Base-by-base conservation (phyloP, 1,139 yeast genomes). In the Casaregolazyma suthepensis region DNA sequence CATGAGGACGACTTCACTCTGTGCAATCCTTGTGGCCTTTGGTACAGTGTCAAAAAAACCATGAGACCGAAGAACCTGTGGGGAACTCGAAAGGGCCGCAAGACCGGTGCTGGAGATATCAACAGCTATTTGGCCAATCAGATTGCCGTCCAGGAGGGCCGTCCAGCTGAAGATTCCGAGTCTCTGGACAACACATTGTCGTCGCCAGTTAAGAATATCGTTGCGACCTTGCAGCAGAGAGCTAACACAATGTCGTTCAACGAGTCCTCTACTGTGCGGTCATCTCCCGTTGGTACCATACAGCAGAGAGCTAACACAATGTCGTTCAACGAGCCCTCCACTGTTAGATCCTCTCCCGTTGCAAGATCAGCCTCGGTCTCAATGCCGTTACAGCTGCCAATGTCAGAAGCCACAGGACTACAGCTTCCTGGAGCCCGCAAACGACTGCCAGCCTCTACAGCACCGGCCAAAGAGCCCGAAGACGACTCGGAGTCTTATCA, bases 21-120 rank as follows among this genome's bases (percentile, higher is more conserved):
- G 29, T 71, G 74, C 59, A 71, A 71, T 53, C 70, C 75, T 3
- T 71, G 75, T 55, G 75, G 75, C 2, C 57, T 71, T 12, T 71
- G 70, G 62, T 65, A 58, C 53, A 56, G 59, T 37, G 54, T 62
- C 31, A 68, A 71, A 56, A 61, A 61, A 46, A 56, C 57, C 22
- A 65, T 69, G 71, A 59, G 75, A 23, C 75, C 75, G 2, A 54
- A 57, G 18, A 54, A 57, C 26, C 54, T 62, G 20, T 70, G 73
- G 74, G 61, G 61, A n/a, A 56, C 59, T 29, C 17, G 47, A 17
- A 48, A 48, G 20, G 51, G 51, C 6, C 31, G 47, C 10, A 29
- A 44, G 37, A 43, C 47, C 7, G 47, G 23, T 18, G 37, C 37
- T 20, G 43, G 31, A 7, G 47, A 49, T 44, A 49, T 49, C 44